Conservation (phyloP, 176 grass and related monocot species). For the Coix lacrymajobi region DNA sequence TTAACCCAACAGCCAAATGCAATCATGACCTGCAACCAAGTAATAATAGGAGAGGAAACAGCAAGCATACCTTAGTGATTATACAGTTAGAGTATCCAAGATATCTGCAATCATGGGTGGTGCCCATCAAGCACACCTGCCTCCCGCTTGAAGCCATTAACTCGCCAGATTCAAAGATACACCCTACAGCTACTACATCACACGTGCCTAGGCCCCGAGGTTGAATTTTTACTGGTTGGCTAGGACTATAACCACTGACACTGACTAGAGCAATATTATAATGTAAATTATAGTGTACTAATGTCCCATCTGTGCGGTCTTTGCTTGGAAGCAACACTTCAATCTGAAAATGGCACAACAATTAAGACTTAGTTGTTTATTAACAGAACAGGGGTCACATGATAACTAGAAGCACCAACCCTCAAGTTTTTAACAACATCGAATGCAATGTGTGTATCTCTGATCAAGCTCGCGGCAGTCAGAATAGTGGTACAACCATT, state of each 20-base stretch:
- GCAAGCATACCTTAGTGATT: not conserved
- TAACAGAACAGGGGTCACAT: not conserved
- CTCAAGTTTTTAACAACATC: not conserved
- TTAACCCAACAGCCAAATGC: not conserved
- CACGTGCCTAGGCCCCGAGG: not conserved
- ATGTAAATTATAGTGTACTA: not conserved
- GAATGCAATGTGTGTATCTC: not conserved
- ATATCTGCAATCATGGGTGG: not conserved
- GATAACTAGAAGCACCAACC: not conserved
- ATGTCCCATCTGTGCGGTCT: not conserved
- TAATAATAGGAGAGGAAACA: not conserved
- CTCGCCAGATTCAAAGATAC: not conserved
- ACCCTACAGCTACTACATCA: not conserved
- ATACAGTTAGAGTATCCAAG: not conserved
- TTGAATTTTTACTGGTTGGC: not conserved
- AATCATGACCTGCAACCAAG: not conserved
- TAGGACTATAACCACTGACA: not conserved
- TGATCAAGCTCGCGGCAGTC: not conserved
- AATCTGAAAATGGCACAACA: not conserved
- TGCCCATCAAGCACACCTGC: not conserved
- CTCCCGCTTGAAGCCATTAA: not conserved
- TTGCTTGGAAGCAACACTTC: constrained; percentile 4
- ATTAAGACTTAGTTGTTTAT: not conserved
- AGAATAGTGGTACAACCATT: not conserved
- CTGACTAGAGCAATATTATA: constrained; percentile 4